Evolutionary conservation across 768 basidiomycete species (phyloP).

Genomic region (Obba rivulosa): DNA sequence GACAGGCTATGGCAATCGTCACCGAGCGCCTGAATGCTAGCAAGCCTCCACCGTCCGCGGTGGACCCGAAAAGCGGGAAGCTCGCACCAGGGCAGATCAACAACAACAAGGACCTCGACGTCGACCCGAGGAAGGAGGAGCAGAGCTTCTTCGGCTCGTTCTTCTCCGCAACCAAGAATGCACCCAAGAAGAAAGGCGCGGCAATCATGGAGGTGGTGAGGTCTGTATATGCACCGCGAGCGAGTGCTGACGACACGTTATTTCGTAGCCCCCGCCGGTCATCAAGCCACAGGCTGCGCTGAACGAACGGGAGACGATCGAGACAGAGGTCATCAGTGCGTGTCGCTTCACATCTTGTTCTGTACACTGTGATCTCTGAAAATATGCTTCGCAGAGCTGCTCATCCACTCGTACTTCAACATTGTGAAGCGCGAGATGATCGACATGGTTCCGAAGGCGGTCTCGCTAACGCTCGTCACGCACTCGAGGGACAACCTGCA

Average conservation of each 20-base stretch:
- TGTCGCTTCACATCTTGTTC: slow-evolving; percentile 14
- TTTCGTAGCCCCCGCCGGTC: slow-evolving; percentile 64
- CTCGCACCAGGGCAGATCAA: slow-evolving; percentile 62
- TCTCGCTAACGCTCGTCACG: slow-evolving; percentile 85
- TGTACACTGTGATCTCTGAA: background rate
- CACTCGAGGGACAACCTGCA: slow-evolving; percentile 94
- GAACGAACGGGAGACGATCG: slow-evolving; percentile 94
- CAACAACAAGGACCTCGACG: slow-evolving; percentile 92
- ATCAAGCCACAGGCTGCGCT: slow-evolving; percentile 90
- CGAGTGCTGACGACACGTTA: background rate
- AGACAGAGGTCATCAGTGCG: slow-evolving; percentile 99
- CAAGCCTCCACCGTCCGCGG: slow-evolving; percentile 57
- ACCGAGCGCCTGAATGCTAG: slow-evolving; percentile 75
- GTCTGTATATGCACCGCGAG: slow-evolving; percentile 26
- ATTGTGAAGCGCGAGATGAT: slow-evolving; percentile 99
- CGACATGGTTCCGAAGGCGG: slow-evolving; percentile 98
- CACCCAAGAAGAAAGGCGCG: slow-evolving; percentile 52
- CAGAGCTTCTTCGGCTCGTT: slow-evolving; percentile 93
- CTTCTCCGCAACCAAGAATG: slow-evolving; percentile 67
- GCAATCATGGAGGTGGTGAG: slow-evolving; percentile 54
- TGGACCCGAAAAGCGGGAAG: slow-evolving; percentile 72
- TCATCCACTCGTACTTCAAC: slow-evolving; percentile 96
- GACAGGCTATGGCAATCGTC: slow-evolving; percentile 83
- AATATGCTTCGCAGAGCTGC: slow-evolving; percentile 59
- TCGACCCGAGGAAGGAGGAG: slow-evolving; percentile 86